phyloP scores from a whole-genome alignment of 148 eudicot species.

The Cornus suecica region DNA sequence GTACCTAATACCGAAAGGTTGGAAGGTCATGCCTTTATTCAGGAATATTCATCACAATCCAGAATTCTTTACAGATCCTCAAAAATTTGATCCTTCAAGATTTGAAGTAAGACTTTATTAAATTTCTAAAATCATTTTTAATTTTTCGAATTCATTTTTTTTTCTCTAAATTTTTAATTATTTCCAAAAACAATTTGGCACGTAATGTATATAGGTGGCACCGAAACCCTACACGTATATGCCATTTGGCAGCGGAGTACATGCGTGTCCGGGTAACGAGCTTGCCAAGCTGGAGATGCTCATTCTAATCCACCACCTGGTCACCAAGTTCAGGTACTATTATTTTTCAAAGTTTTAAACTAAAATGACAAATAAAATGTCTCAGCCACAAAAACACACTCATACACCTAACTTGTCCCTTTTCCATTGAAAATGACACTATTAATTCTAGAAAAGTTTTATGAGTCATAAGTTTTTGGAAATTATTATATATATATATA shows the following conservation, averaged over 20 bases:
- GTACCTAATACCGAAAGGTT: constrained; percentile 62
- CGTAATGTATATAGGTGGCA: background rate
- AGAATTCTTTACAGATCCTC: constrained; percentile 50
- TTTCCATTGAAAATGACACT: no score
- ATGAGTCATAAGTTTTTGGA: no score
- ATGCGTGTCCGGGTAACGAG: background rate
- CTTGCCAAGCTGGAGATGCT: constrained; percentile 1
- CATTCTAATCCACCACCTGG: background rate
- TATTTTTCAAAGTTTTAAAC: background rate
- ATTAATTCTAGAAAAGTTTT: no score
- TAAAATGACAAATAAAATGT: no score
- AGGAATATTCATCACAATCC: constrained; percentile 68
- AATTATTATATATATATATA: no score
- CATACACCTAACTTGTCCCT: no score
- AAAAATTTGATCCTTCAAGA: constrained; percentile 53
- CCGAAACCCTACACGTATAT: background rate
- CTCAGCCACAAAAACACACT: no score
- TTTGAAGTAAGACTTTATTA: constrained; percentile 47
- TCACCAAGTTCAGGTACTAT: background rate
- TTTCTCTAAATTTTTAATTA: background rate
- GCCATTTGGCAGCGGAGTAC: constrained; percentile 1
- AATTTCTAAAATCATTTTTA: no score
- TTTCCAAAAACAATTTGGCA: background rate
- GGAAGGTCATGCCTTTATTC: constrained; percentile 70
- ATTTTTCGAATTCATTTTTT: no score